Evolutionary conservation across 2,329 filamentous ascomycete species (phyloP), one percentile per base, ranked within the genome.

Genomic region (Stachybotrys chartarum): DNA sequence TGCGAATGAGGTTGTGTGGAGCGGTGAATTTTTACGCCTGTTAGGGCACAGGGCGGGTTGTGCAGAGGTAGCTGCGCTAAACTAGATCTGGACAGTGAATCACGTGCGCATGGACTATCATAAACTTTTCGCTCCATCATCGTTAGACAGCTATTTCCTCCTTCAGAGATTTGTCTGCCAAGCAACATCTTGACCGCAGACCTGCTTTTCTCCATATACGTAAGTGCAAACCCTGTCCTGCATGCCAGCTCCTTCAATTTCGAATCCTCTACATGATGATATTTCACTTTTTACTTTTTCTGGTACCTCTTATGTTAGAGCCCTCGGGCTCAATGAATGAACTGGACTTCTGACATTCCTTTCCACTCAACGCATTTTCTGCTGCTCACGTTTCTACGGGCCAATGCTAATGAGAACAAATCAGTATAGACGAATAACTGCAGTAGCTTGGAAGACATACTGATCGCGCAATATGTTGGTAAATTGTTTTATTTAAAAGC

Each of bases 251-350:
- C 59, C 60, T 50, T 51, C 54, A 46, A 50, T 58, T 64, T 70
- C 65, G 55, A 57, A 61, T 58, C 61, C 56, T 54, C 53, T 30
- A 66, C 64, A 82, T 91, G 89, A 93, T 92, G 89, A 93, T 81
- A 84, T 68, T 73, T 72, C 70, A 78, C 79, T 75, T 78, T 78
- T 76, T 65, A 75, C 74, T 75, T 78, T 87, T 92, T 95, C 90
- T 96, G 91, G 91, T 91, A 96, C 91, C 91, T 96, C 91, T 96
- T 94, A 91, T 91, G 84, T 90, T 87, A 94, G 85, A 79, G 80
- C 68, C 69, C 76, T 77, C 72, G 68, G 78, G 75, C 76, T 79
- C 85, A 74, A 89, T 92, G 88, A 90, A 90, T 88, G 83, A 79
- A 88, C 77, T 78, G 86, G 87, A 91, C 88, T 90, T 91, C 88